Evolutionary conservation across 1,139 yeast species (phyloP), one percentile per base, ranked within the genome.

Genomic region (Candida tunisiensis): DNA sequence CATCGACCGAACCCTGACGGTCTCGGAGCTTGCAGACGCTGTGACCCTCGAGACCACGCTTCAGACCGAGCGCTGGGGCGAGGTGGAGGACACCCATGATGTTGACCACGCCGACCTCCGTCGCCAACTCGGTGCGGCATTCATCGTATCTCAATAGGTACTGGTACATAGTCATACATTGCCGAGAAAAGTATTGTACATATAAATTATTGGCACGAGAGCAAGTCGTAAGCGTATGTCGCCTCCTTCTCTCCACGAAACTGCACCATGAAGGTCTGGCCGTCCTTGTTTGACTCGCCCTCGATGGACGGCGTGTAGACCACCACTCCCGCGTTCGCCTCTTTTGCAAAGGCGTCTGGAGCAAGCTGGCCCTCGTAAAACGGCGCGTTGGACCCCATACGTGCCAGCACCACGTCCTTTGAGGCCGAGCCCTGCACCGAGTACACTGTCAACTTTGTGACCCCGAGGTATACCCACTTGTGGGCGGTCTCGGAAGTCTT

Each of bases 71-170:
- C 66, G 73, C 44, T 88, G 98, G 98, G 98, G 98, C 22, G 95
- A 88, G 51, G 96, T 88, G 15, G 98, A 88, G 55, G 98, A 88
- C 45, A 83, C 96, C 4, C 98, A 88, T 47, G 98, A 88, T 49
- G 96, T 88, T 11, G 93, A 82, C 44, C 75, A 75, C 49, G 93
- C 73, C 25, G 95, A 88, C 39, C 65, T 92, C 49, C 61, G 80
- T 39, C 69, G 96, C 51, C 74, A 73, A 41, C 62, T 88, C 28
- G 70, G 88, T 19, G 67, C 85, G 39, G 91, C 93, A 19, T 77
- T 83, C n/a, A 53, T 82, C 31, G 51, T 77, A 18, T 64, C 69
- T 3, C 60, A 45, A 20, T 20, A 20, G 22, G 8, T 36, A 21
- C 24, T 15, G 21, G 19, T 15, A 10, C 19, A 17, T 18, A 16